phyloP scores from a whole-genome alignment of 169 alveolate genomes.

The Cryptosporidium andersoni region DNA sequence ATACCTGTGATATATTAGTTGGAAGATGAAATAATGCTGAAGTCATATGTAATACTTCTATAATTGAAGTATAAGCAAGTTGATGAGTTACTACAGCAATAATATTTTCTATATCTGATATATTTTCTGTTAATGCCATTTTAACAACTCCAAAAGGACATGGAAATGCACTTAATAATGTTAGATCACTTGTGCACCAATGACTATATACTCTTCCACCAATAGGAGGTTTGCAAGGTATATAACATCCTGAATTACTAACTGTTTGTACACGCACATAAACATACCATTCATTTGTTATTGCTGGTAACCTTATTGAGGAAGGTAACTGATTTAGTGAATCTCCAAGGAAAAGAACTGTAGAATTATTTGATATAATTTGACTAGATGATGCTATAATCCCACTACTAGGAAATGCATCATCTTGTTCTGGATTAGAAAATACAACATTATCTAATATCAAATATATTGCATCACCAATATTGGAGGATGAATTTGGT shows the following conservation, averaged over 20 bases:
- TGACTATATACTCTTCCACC: constrained; percentile 14
- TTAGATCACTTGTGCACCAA: constrained; percentile 65
- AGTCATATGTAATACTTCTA: constrained; percentile 34
- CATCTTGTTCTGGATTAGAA: constrained; percentile 51
- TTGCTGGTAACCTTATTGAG: constrained; percentile 59
- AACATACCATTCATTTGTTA: constrained; percentile 49
- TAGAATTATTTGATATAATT: constrained; percentile 25
- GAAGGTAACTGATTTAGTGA: constrained; percentile 48
- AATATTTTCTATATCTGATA: constrained; percentile 35
- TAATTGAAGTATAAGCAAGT: constrained; percentile 51
- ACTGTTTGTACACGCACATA: constrained; percentile 59
- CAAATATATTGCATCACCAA: constrained; percentile 56
- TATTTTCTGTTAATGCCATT: constrained; percentile 9
- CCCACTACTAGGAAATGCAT: constrained; percentile 58
- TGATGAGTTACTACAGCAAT: constrained; percentile 67
- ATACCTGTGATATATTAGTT: background rate
- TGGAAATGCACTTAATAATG: constrained; percentile 35
- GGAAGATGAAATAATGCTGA: constrained; percentile 42
- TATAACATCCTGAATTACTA: constrained; percentile 50
- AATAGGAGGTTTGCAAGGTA: constrained; percentile 51
- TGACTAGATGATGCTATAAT: constrained; percentile 57
- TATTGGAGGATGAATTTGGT: constrained; percentile 11
- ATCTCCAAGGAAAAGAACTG: constrained; percentile 51
- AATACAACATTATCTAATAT: constrained; percentile 24
- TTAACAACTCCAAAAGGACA: constrained; percentile 36